Base-by-base conservation (phyloP, 768 basidiomycete genomes). In the Tulasnella sp. region DNA sequence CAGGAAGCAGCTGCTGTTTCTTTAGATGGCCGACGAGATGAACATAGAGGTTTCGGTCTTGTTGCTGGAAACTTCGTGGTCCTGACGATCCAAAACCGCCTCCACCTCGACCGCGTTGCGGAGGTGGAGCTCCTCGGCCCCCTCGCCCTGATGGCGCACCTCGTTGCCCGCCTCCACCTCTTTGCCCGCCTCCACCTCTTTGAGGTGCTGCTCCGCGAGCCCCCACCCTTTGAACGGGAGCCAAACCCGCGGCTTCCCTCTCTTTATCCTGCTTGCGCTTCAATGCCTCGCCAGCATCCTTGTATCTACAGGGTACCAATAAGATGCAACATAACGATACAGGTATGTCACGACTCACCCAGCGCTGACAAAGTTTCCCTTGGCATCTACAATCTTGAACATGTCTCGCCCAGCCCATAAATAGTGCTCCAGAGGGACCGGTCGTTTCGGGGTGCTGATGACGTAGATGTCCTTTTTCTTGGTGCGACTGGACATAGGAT, bases 381-480 rank as follows among this genome's bases (percentile, higher is more conserved):
- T 87, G 0, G 92, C 86, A 81, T 97, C 90, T 31, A 99, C 94
- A 76, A 99, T 93, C 84, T 97, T 98, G 86, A 93, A 92, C 80
- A 91, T 85, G 64, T 97, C 96, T 76, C 91, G 88, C n/a, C 95
- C 93, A 6, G 96, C 94, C 83, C 97, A 99, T 3, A 99, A 85
- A 83, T 91, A 97, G 85, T 99, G 97, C 83, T 99, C 97, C 74
- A 99, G 86, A 6, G 97, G 97, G 7, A 99, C 97, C 0, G 97
- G 97, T 74, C 97, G 88, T 83, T 98, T 96, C 2, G 91, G 90
- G 0, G 97, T 99, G 11, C 94, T 97, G 79, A 99, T 99, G 68
- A 99, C 97, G 82, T 98, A 99, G 74, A 99, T 98, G 79, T 99
- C 96, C 83, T 98, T 99, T 86, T 96, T 97, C 85, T 99, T 99